phyloP scores from a whole-genome alignment of 2,329 filamentous ascomycete genomes.

The Pyricularia pennisetigena region DNA sequence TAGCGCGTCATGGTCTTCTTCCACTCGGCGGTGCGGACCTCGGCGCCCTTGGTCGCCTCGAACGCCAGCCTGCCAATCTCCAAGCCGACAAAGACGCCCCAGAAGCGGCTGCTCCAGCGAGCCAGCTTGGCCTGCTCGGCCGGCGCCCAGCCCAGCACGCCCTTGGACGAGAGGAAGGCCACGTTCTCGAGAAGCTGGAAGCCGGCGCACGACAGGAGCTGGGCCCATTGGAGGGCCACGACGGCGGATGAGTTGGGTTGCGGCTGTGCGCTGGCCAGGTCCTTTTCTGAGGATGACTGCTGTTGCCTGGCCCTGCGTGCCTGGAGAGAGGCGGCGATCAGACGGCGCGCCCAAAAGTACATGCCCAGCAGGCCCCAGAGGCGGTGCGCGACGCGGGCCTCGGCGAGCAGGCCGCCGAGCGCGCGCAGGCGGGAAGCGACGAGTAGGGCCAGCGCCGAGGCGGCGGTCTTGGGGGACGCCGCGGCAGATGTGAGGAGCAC shows the following conservation, averaged over 20 bases:
- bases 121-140: constrained; percentile 51
- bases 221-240: constrained; percentile 48
- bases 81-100: constrained; percentile 67
- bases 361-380: constrained; percentile 71
- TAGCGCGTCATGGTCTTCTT: constrained; percentile 61
- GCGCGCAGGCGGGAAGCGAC: constrained; percentile 44
- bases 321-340: constrained; percentile 23
- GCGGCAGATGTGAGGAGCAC: constrained; percentile 22
- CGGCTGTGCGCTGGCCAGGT: constrained; percentile 17
- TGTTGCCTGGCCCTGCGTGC: constrained; percentile 18
- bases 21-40: constrained; percentile 41
- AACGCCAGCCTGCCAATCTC: constrained; percentile 59
- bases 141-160: constrained; percentile 51
- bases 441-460: constrained; percentile 33
- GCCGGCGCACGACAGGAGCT: constrained; percentile 55
- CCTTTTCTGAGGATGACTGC: constrained; percentile 12
- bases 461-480: constrained; percentile 7
- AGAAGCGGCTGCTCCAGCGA: constrained; percentile 68
- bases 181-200: constrained; percentile 81
- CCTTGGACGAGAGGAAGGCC: constrained; percentile 66
- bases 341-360: constrained; percentile 53
- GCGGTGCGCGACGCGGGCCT: constrained; percentile 62
- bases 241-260: constrained; percentile 29
- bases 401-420: constrained; percentile 56
- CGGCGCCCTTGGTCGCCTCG: constrained; percentile 27